These are phyloP conservation scores for Sclerotinia subarctica DNA, from an alignment of 2,329 filamentous ascomycete species.

Conservation along the genomic window DNA sequence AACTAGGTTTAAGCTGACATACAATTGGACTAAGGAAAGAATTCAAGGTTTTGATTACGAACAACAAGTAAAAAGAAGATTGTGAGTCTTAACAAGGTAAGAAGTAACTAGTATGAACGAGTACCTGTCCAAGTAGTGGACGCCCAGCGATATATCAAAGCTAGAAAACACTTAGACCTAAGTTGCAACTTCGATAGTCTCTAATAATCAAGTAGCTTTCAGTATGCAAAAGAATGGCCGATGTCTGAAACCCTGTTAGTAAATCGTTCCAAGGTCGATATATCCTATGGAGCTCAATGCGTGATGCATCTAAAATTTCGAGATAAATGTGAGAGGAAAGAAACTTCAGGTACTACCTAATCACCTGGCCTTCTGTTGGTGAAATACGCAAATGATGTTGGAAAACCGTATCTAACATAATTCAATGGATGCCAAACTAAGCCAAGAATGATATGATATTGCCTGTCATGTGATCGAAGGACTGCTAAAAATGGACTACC, in stretches of 20 bases:
- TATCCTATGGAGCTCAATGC: background rate
- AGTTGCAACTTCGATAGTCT: background rate
- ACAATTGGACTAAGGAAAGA: background rate
- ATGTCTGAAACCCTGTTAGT: background rate
- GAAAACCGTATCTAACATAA: background rate
- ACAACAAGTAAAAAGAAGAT: background rate
- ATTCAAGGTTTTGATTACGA: background rate
- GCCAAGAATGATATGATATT: background rate
- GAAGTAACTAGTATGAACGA: background rate
- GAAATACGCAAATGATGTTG: background rate
- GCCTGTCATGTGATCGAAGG: background rate
- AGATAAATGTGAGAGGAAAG: background rate
- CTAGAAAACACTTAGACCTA: background rate
- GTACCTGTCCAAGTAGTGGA: background rate
- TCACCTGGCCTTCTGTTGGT: background rate
- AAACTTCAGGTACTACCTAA: background rate
- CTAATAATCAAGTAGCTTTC: background rate
- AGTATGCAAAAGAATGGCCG: background rate
- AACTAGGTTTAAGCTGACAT: background rate
- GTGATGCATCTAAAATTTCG: background rate
- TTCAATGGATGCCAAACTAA: background rate
- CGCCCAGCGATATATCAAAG: background rate
- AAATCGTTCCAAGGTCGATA: background rate
- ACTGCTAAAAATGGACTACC: background rate
- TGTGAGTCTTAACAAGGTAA: background rate